Base-by-base conservation (phyloP, 139 green algal genomes). In the Coelastrella sp. region DNA sequence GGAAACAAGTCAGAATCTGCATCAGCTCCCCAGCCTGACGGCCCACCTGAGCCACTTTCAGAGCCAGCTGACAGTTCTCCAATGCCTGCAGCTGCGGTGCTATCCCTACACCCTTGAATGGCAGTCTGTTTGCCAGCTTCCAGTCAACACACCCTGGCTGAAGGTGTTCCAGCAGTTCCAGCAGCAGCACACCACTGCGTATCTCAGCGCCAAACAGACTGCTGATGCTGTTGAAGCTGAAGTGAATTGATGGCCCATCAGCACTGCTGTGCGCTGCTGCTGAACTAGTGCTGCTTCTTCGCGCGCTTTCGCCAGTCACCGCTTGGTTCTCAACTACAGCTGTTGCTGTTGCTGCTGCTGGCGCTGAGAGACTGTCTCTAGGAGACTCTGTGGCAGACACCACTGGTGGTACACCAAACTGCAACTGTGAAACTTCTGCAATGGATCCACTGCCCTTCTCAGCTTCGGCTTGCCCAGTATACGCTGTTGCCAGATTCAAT, bases 61-160 rank as follows among this genome's bases (percentile, higher is more conserved):
- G 21, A 0, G 86, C 90, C 41, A 89, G 68, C 40, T 88, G 86
- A 86, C 91, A 94, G 75, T 93, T 94, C 83, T 94, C 91, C 35
- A 94, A 40, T 6, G 87, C 81, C 67, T 88, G 83, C 69, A 89
- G 84, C 63, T 63, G 74, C 19, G 69, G 48, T 3, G 68, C 35
- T 41, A 83, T 30, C 27, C 40, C 50, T 7, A 40, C 48, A 15
- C 21, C 38, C 37, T 71, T 77, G 40, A 91, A 81, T n/a, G 85
- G 88, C 34, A 82, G 86, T 50, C 76, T 80, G 68, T 81, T 89
- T 2, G 81, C 86, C 5, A 35, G 23, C 19, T 27, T 34, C 83
- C 87, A 90, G 35, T 88, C 63, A 21, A 94, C 85, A 38, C 48
- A 82, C n/a, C 88, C 86, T 6, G 91, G 89, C n/a, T 69, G 25